A percentile compares a stretch with the other conserved stretches of the same genome.
Conservation (phyloP, 106 monocot species). For the Triglochin maritima region DNA sequence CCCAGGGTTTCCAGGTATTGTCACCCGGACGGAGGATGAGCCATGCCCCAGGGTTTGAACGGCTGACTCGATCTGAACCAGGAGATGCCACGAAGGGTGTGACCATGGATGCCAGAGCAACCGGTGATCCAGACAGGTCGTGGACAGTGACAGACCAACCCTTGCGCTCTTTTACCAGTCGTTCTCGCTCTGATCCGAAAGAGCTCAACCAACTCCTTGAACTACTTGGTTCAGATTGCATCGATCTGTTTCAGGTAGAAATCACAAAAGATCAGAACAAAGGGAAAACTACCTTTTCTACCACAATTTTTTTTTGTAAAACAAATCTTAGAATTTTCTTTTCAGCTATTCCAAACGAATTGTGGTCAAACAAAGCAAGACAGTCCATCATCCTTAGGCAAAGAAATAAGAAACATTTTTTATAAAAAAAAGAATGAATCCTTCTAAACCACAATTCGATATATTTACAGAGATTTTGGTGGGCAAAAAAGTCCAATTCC, state of each 20-base stretch:
- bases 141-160: slow-evolving; percentile 95
- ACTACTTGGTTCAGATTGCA: slow-evolving; percentile 29
- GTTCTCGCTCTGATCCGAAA: slow-evolving; percentile 58
- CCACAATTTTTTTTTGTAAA: not conserved
- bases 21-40: slow-evolving; percentile 76
- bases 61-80: slow-evolving; percentile 79
- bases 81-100: slow-evolving; percentile 93
- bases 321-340: too few relatives aligned
- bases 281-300: not conserved
- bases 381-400: too few relatives aligned
- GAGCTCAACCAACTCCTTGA: slow-evolving; percentile 41
- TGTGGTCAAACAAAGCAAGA: too few relatives aligned
- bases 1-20: slow-evolving; percentile 95
- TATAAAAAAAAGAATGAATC: too few relatives aligned
- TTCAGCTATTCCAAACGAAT: too few relatives aligned
- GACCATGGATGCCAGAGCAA: slow-evolving; percentile 86
- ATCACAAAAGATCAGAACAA: not conserved
- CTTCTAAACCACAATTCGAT: too few relatives aligned
- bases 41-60: slow-evolving; percentile 93
- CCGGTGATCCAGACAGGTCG: slow-evolving; percentile 85
- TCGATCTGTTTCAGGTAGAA: slow-evolving; percentile 23
- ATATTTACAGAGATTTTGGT: not conserved
- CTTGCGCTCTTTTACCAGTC: slow-evolving; percentile 61
- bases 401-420: not conserved
- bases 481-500: not conserved